phyloP scores from a whole-genome alignment of 306 rosid genomes.

The Medicago truncatula region MtrunA17r5.0-ANR NC_053046.1:5286001-5286500 shows the following conservation, averaged over 20 bases:
- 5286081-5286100: background rate
- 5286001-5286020: background rate
- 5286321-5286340: too few species aligned
- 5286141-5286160: background rate
- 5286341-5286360: too few species aligned
- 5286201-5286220: background rate
- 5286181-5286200: background rate
- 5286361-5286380: too few species aligned
- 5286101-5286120: background rate
- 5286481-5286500: background rate
- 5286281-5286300: background rate
- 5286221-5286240: background rate
- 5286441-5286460: too few species aligned
- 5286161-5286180: background rate
- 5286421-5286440: too few species aligned
- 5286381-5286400: background rate
- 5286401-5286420: too few species aligned
- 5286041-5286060: background rate
- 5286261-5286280: background rate
- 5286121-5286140: background rate
- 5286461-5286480: background rate
- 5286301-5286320: too few species aligned
- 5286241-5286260: background rate
- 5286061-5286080: background rate
- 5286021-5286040: constrained; percentile 10